Percentiles rank a stretch among this genome's conserved stretches.
Evolutionary conservation across 73 alveolate species (phyloP).

Genomic region (Paramecium sexaurelia): DNA sequence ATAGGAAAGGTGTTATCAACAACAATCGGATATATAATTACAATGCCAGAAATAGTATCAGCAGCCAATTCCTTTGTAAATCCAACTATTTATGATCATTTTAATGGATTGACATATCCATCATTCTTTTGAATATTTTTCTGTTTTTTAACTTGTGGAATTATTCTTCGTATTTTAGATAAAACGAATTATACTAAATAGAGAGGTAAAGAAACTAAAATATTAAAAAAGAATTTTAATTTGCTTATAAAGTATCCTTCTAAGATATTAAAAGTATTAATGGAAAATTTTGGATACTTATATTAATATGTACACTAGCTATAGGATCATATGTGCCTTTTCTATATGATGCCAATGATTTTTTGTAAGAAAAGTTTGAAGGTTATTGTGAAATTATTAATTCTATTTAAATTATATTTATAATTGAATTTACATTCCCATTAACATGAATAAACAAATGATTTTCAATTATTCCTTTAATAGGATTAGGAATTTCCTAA

Average conservation of each 20-base stretch:
- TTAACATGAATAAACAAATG: not conserved
- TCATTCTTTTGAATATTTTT: not conserved
- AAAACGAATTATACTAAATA: not conserved
- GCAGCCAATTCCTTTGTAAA: not conserved
- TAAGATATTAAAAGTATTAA: constrained; percentile 4
- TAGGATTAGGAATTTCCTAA: not conserved
- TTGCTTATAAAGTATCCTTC: not conserved
- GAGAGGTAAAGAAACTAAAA: not conserved
- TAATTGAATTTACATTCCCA: too few relatives aligned
- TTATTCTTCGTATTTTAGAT: not conserved
- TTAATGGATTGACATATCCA: not conserved
- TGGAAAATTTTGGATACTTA: constrained; percentile 37
- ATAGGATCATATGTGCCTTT: constrained; percentile 14
- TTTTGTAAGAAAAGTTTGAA: not conserved
- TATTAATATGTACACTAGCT: not conserved
- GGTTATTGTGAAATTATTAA: too few relatives aligned
- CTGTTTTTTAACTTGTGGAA: not conserved
- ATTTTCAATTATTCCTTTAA: not conserved
- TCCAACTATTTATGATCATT: not conserved
- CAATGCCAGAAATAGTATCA: constrained; percentile 22
- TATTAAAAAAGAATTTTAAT: not conserved
- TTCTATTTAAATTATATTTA: too few relatives aligned
- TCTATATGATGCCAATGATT: constrained; percentile 38
- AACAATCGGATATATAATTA: constrained; percentile 15
- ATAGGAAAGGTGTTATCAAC: constrained; percentile 39